A percentile compares a stretch with the other conserved stretches of the same genome.
Conservation (phyloP, 2,329 filamentous ascomycete genomes). For the Colletotrichum euphorbiae region DNA sequence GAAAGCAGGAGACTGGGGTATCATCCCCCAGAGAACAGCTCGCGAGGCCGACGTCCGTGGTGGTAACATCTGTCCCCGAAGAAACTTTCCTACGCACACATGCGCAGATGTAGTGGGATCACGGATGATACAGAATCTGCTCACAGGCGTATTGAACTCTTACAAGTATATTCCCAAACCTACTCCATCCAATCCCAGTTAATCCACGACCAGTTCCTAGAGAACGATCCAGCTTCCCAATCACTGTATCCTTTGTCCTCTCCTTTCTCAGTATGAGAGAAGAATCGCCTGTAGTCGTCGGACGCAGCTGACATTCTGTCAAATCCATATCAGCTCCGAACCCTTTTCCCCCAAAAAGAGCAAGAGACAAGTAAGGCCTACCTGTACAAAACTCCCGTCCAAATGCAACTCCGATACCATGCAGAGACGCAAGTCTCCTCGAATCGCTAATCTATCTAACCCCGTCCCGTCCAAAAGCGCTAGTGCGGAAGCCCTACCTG, state of each 20-base stretch:
- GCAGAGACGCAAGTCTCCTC: constrained; percentile 1
- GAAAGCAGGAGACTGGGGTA: too few relatives aligned
- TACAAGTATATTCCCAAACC: too few relatives aligned
- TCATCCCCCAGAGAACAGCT: too few relatives aligned
- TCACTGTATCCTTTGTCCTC: background rate
- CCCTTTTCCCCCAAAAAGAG: background rate
- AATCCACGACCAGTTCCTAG: background rate
- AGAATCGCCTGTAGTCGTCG: too few relatives aligned
- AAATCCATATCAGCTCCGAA: constrained; percentile 3
- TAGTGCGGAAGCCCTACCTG: background rate
- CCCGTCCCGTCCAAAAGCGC: background rate
- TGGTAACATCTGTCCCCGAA: too few relatives aligned
- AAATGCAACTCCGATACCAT: background rate
- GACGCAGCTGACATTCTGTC: constrained; percentile 2
- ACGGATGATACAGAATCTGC: too few relatives aligned
- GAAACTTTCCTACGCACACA: too few relatives aligned
- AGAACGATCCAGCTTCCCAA: background rate
- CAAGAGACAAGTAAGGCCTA: background rate
- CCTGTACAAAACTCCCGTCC: background rate
- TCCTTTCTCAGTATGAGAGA: background rate
- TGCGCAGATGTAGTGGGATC: too few relatives aligned
- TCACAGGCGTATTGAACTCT: too few relatives aligned
- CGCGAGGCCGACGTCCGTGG: too few relatives aligned
- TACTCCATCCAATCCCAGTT: too few relatives aligned
- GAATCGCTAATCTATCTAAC: background rate